Percentiles rank a stretch among this genome's conserved stretches.
Evolutionary conservation across 1,139 yeast species (phyloP).

Genomic region (Pichia cactophila): DNA sequence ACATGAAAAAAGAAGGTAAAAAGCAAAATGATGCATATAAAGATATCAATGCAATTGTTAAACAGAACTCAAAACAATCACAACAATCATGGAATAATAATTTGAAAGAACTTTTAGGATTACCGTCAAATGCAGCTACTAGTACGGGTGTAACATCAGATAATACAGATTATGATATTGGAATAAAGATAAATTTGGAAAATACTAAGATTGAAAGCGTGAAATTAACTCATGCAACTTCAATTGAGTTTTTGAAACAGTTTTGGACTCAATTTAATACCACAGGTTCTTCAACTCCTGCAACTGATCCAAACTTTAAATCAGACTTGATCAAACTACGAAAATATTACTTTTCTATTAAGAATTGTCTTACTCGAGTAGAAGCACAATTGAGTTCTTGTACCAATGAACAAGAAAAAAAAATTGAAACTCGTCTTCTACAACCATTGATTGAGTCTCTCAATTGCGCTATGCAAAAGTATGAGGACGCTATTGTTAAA

Average conservation of each 20-base stretch:
- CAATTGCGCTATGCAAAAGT: conserved; percentile 32
- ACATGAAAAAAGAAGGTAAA: conserved; percentile 34
- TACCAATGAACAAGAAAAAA: conserved; percentile 24
- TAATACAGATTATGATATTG: conserved; percentile 21
- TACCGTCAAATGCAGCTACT: conserved; percentile 12
- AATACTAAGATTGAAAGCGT: conserved; percentile 32
- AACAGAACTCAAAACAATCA: conserved; percentile 48
- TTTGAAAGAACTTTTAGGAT: conserved; percentile 8
- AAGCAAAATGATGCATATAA: conserved; percentile 34
- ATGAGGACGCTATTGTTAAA: conserved; percentile 27
- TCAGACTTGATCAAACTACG: conserved; percentile 31
- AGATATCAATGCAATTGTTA: conserved; percentile 45
- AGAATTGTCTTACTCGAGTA: conserved; percentile 41
- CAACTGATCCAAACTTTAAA: conserved; percentile 45
- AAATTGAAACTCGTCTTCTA: conserved; percentile 24
- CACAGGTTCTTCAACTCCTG: conserved; percentile 26
- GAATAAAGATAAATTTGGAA: conserved; percentile 9
- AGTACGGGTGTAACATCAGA: conserved; percentile 10
- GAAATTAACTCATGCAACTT: conserved; percentile 53
- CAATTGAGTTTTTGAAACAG: conserved; percentile 63
- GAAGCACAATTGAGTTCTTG: conserved; percentile 27
- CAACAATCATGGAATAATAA: conserved; percentile 35
- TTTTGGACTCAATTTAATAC: conserved; percentile 60
- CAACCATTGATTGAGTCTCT: conserved; percentile 34
- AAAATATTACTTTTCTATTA: conserved; percentile 40